Evolutionary conservation across 257 asterid genomes (phyloP).

Genomic region (Primulina huaijiensis): DNA sequence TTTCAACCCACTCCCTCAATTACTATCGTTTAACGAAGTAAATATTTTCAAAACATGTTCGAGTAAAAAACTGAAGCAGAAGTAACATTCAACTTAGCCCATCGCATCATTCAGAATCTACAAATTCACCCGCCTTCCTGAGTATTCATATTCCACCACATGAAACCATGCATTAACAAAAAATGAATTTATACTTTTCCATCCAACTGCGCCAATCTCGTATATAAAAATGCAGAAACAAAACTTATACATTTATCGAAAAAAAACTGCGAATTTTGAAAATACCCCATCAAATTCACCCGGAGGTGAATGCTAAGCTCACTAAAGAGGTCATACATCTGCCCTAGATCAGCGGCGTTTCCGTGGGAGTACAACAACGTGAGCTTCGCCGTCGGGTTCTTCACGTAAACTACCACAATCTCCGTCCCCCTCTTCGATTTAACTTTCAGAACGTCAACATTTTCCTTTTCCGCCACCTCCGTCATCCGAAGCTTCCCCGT

Average conservation of each 20-base stretch:
- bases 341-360: slow-evolving; percentile 98
- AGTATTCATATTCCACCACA: slow-evolving; percentile 11
- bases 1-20: background rate
- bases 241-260: background rate
- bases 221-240: background rate
- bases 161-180: slow-evolving; percentile 12
- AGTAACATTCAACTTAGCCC: background rate
- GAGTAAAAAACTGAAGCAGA: background rate
- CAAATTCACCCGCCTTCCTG: slow-evolving; percentile 9
- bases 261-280: background rate
- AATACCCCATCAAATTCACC: slow-evolving; percentile 89
- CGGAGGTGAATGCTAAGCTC: slow-evolving; percentile 87
- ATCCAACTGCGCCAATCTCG: slow-evolving; percentile 4
- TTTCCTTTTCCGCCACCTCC: slow-evolving; percentile 71
- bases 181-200: background rate
- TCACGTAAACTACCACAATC: slow-evolving; percentile 75
- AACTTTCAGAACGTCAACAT: slow-evolving; percentile 77
- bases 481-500: slow-evolving; percentile 74
- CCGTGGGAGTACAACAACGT: slow-evolving; percentile 91
- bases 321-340: slow-evolving; percentile 81
- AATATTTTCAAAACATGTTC: background rate
- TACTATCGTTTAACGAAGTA: background rate
- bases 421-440: slow-evolving; percentile 71
- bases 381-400: slow-evolving; percentile 71
- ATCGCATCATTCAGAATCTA: slow-evolving; percentile 11